Evolutionary conservation across 345 rosid species (phyloP).

Genomic region (Syzygium aromaticum): DNA sequence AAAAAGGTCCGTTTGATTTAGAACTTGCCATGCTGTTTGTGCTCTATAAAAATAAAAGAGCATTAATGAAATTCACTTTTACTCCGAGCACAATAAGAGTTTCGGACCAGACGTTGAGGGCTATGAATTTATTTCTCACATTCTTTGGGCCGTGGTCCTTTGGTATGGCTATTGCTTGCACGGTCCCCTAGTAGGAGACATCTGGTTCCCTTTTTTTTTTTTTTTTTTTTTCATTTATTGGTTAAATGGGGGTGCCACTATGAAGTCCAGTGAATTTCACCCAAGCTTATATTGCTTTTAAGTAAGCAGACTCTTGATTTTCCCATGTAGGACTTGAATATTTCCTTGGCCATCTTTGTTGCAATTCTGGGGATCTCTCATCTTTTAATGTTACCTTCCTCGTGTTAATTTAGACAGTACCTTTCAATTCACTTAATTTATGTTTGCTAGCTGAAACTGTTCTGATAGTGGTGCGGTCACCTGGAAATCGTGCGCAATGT

Average conservation of each 20-base stretch:
- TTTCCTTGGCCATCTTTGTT: neutral
- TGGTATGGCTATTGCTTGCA: neutral
- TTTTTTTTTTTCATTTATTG: neutral
- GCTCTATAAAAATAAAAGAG: neutral
- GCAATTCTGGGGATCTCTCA: neutral
- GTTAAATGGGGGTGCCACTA: neutral
- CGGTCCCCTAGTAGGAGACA: neutral
- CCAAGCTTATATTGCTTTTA: neutral
- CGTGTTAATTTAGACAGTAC: neutral
- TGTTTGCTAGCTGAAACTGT: neutral
- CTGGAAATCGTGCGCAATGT: neutral
- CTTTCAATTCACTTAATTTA: neutral
- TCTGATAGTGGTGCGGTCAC: neutral
- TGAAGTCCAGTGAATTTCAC: neutral
- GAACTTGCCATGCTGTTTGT: neutral
- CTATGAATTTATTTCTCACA: neutral
- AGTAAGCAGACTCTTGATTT: neutral
- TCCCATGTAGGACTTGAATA: neutral
- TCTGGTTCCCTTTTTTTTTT: neutral
- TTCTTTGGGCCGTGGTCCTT: neutral
- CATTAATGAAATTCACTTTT: neutral
- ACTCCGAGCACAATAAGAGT: neutral
- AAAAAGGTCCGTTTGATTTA: neutral
- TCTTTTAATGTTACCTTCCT: neutral
- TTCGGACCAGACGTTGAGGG: neutral